phyloP scores from a whole-genome alignment of 164 flowering plant genomes.

The Stephania yunnanensis region DNA sequence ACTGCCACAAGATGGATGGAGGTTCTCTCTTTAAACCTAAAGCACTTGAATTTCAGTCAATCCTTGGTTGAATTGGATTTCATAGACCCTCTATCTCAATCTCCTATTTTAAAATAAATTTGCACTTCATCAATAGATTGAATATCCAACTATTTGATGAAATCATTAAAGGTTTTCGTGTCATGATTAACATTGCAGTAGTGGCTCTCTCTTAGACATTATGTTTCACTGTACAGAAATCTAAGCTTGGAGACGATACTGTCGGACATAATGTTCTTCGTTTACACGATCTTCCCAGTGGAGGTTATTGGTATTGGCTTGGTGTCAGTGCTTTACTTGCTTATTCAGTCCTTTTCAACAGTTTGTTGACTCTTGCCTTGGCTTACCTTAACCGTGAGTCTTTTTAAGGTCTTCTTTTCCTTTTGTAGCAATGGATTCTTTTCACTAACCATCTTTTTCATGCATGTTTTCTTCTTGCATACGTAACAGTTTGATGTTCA shows the following conservation, averaged over 20 bases:
- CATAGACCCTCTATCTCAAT: not conserved
- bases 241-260: slow-evolving; percentile 29
- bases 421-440: not conserved
- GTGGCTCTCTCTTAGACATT: not conserved
- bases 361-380: slow-evolving; percentile 52
- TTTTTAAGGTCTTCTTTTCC: not conserved
- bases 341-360: slow-evolving; percentile 58
- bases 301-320: slow-evolving; percentile 72
- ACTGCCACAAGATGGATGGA: slow-evolving; percentile 72
- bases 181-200: not conserved
- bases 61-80: slow-evolving; percentile 4
- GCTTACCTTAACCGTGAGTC: slow-evolving; percentile 72
- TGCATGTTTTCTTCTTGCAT: not conserved
- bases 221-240: slow-evolving; percentile 37
- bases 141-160: no score
- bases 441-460: not conserved
- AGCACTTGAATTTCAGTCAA: slow-evolving; percentile 2
- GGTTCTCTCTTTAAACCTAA: slow-evolving; percentile 33
- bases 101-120: not conserved
- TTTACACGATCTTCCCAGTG: slow-evolving; percentile 40
- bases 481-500: not conserved
- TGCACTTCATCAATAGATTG: not conserved
- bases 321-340: slow-evolving; percentile 57
- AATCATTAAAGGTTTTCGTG: not conserved
- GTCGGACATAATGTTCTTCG: slow-evolving; percentile 58